Percentiles rank a stretch among this genome's conserved stretches.
Evolutionary conservation across 2,329 filamentous ascomycete species (phyloP).

Genomic region (Onygena corvina): DNA sequence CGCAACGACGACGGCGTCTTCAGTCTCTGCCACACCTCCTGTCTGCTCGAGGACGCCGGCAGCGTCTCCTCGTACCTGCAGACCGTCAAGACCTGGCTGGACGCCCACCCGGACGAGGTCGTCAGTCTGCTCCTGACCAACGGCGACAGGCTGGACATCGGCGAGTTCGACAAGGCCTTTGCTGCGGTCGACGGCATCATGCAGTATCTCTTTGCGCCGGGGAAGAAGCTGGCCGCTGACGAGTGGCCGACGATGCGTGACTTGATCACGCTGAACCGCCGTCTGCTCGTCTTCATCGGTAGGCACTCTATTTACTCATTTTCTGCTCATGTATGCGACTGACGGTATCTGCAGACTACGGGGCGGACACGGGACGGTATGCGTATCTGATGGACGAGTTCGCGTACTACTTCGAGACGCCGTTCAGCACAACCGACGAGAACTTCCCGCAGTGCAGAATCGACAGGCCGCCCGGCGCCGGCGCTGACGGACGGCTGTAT

Average conservation of each 20-base stretch:
- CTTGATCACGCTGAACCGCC: slow-evolving; percentile 32
- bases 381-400: slow-evolving; percentile 36
- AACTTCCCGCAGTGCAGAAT: slow-evolving; percentile 34
- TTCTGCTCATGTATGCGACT: too few relatives aligned
- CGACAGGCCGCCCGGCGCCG: slow-evolving; percentile 32
- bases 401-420: slow-evolving; percentile 38
- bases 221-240: slow-evolving; percentile 23
- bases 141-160: slow-evolving; percentile 35
- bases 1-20: slow-evolving; percentile 38
- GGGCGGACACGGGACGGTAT: slow-evolving; percentile 27
- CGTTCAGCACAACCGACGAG: slow-evolving; percentile 32
- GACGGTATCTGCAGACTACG: slow-evolving; percentile 25
- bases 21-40: slow-evolving; percentile 54
- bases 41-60: slow-evolving; percentile 48
- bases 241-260: slow-evolving; percentile 35
- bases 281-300: slow-evolving; percentile 36
- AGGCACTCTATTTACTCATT: slow-evolving; percentile 4
- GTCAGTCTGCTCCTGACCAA: slow-evolving; percentile 54
- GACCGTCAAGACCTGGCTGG: slow-evolving; percentile 50
- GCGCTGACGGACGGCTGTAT: slow-evolving; percentile 33
- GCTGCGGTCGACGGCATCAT: slow-evolving; percentile 21
- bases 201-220: slow-evolving; percentile 29
- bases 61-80: slow-evolving; percentile 44
- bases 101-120: slow-evolving; percentile 47
- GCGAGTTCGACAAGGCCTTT: slow-evolving; percentile 27